Base-by-base conservation (phyloP, 2,329 filamentous ascomycete species). In the Colletotrichum orbiculare region DNA sequence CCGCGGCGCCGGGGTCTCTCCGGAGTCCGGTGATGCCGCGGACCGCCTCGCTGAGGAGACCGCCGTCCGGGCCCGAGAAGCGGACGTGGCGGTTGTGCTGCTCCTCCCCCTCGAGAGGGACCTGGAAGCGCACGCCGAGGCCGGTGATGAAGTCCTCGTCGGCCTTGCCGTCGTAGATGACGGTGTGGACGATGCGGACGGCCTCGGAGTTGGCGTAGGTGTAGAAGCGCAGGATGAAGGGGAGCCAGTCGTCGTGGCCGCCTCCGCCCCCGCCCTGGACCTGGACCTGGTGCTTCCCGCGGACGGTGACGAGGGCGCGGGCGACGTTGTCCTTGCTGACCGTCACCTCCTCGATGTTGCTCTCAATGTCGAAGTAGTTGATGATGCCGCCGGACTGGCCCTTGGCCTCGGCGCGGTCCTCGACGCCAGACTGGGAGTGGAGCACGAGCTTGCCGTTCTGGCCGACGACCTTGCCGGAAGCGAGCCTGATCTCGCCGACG, bases 11-110 rank as follows among this genome's bases (percentile, higher is more conserved):
- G 0, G 87, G 86, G 53, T 87, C 86, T 57, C 80, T 71, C 2
- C 87, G 79, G 4, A 89, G 75, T 1, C 87, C 87, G 0, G 87
- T 88, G 11, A 90, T 79, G 1, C 87, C 86, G 69, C 87, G 82
- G 0, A 89, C 84, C 0, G 85, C 84, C 70, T 90, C 87, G 17
- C 78, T 81, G 0, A 90, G 75, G 7, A 89, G 72, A 0, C 86
- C 86, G 1, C 84, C 84, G 3, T 85, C 79, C 0, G 82, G 80
- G 11, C 86, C 86, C 0, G 85, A 82, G 17, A 89, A 77, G 8
- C 86, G 77, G 6, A 89, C 72, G 60, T 89, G 87, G 2, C 87
- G 85, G 71, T 90, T 81, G 70, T 88, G 87, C 7, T 84, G 70
- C 64, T 86, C 78, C 42, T 87, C 82, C 0, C 75, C 79, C 2